These are phyloP conservation scores for Boletus reticuloceps DNA, from an alignment of 768 basidiomycete species.

Conservation along the genomic window DNA sequence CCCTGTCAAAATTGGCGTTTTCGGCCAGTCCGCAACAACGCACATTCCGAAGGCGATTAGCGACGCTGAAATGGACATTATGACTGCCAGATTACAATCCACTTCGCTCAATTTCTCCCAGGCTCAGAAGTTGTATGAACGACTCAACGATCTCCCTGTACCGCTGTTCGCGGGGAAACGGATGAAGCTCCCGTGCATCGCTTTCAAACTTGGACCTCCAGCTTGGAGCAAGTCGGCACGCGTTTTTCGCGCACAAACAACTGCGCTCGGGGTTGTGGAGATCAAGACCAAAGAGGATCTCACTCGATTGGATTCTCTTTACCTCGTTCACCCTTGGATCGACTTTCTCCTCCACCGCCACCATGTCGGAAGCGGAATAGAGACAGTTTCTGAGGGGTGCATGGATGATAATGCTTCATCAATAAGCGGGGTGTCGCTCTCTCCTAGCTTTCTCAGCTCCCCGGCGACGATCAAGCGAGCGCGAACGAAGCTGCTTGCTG, in stretches of 20 bases:
- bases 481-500: not conserved
- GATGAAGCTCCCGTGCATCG: constrained; percentile 2
- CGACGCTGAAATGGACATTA: not conserved
- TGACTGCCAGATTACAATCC: not conserved
- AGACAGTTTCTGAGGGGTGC: not conserved
- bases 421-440: not conserved
- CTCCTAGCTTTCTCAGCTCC: not conserved
- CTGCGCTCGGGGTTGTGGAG: constrained; percentile 4
- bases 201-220: not conserved
- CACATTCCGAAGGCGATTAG: not conserved
- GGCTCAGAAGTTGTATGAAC: not conserved
- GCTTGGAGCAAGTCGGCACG: not conserved
- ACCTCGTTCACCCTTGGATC: constrained; percentile 17
- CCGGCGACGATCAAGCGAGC: not conserved
- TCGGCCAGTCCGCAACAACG: not conserved
- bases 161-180: not conserved
- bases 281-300: constrained; percentile 7
- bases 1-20: not conserved
- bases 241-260: not conserved
- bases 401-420: not conserved
- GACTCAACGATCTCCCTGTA: not conserved
- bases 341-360: constrained; percentile 7
- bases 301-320: not conserved
- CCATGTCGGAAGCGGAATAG: not conserved
- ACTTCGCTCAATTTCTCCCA: not conserved